These are phyloP conservation scores for Brassica hybrid DNA, from an alignment of 441 rosid species.

Conservation along the genomic window DNA sequence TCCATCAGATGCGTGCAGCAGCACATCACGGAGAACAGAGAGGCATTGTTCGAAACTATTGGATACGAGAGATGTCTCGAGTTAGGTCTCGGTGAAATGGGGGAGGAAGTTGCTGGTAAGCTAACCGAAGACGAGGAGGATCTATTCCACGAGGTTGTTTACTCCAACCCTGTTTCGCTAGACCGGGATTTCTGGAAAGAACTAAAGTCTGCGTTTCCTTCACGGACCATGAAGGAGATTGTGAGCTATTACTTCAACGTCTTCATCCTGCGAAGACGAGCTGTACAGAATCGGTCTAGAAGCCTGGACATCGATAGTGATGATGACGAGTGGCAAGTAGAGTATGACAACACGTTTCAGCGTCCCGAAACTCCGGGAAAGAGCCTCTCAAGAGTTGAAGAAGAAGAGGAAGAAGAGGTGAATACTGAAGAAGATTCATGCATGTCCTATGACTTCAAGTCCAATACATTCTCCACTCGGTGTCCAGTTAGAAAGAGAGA, in stretches of 20 bases:
- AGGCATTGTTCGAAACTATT: conserved; percentile 43
- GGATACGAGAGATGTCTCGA: conserved; percentile 47
- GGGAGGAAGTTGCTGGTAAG: conserved; percentile 58
- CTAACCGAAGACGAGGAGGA: conserved; percentile 62
- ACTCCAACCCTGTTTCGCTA: conserved; percentile 52
- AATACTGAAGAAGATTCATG: conserved; percentile 57
- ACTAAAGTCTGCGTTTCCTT: conserved; percentile 51
- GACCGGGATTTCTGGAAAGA: conserved; percentile 61
- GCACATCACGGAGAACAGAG: conserved; percentile 61
- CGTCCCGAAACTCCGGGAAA: conserved; percentile 34
- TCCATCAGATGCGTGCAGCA: conserved; percentile 62
- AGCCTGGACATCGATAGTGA: conserved; percentile 60
- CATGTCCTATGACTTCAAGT: conserved; percentile 61
- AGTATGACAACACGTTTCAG: conserved; percentile 32
- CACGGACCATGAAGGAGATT: conserved; percentile 49
- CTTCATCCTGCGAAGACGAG: conserved; percentile 57
- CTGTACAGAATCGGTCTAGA: conserved; percentile 57
- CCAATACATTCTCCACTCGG: conserved; percentile 35
- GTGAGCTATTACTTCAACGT: conserved; percentile 71
- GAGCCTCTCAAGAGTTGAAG: conserved; percentile 29
- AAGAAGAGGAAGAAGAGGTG: conserved; percentile 28
- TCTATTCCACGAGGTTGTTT: conserved; percentile 51
- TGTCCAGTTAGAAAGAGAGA: conserved; percentile 44
- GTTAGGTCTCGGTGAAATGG: conserved; percentile 61
- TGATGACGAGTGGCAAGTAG: conserved; percentile 64